Base-by-base conservation (phyloP, 164 flowering plant species). In the Stephania japonica region DNA sequence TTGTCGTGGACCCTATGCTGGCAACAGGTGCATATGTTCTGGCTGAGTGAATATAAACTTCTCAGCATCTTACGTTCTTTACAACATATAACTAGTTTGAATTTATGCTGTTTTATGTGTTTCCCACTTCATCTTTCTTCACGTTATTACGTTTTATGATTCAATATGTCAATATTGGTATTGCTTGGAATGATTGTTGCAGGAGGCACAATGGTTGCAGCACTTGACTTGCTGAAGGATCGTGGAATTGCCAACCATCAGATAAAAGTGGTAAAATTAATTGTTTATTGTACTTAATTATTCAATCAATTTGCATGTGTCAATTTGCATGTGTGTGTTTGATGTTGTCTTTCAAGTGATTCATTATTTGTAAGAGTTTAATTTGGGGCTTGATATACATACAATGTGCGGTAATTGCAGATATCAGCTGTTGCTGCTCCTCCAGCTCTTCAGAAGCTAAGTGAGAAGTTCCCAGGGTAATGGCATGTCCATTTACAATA, bases 1-100 rank as follows among this genome's bases (percentile, higher is more conserved):
- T 95, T 82, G 87, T 95, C 43, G 91, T 88, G 6, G 98, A 95
- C 81, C 99, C 99, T n/a, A 89, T 95, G 97, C 89, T 95, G 27
- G 99, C 99, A 75, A 95, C 98, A 81, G 99, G 99, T 95, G 83
- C 66, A 63, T 63, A 7, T 6, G 10, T 24, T 24, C 6, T 63
- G 10, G 16, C 62, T 56, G 19, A 56, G 19, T 19, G 7, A 56
- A 56, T 19, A 0, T 21, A 56, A 56, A 56, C 16, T 53, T 56
- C 4, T 1, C 10, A 47, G n/a, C 62, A 56, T 56, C 62, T 56
- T n/a, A 56, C 16, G 1, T 56, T 14, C 9, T 16, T 47, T 16
- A 12, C 53, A 47, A 47, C 16, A 4, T 61, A 16, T 6, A 19
- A 61, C 21, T 61, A 9, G 19, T 61, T 61, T 19, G n/a, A 61